These are phyloP conservation scores for Marasmius tenuissimus DNA, from an alignment of 1,284 basidiomycete genomes.

Conservation along the genomic window DNA sequence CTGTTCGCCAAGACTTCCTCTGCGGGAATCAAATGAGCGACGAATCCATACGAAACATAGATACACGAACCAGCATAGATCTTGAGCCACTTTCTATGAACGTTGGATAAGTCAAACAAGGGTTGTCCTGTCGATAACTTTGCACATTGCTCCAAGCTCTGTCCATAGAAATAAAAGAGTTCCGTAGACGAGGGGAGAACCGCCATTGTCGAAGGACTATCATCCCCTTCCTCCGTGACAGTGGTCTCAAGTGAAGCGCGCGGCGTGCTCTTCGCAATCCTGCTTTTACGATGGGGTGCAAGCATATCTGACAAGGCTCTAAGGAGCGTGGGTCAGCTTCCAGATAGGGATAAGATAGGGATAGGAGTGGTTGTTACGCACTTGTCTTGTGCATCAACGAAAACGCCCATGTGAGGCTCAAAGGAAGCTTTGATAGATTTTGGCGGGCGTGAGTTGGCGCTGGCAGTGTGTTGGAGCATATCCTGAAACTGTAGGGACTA, in stretches of 20 bases:
- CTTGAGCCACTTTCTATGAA: constrained; percentile 93
- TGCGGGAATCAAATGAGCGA: constrained; percentile 25
- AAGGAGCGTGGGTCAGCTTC: constrained; percentile 1
- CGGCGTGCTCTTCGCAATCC: constrained; percentile 39
- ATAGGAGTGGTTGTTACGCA: constrained; percentile 30
- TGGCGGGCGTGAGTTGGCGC: constrained; percentile 45
- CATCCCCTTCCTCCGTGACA: constrained; percentile 41
- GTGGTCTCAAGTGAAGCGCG: constrained; percentile 70
- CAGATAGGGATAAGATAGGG: neutral
- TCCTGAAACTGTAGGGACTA: constrained; percentile 49
- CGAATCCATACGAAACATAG: neutral
- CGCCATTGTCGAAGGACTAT: constrained; percentile 51
- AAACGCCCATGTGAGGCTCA: constrained; percentile 89
- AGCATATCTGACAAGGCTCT: constrained; percentile 84
- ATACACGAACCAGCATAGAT: constrained; percentile 83
- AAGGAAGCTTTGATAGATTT: constrained; percentile 85
- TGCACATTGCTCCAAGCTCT: constrained; percentile 92
- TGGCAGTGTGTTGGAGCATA: constrained; percentile 55
- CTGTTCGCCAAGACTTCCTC: constrained; percentile 83
- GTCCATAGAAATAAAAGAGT: constrained; percentile 96
- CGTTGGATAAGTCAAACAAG: constrained; percentile 72
- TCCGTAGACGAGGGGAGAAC: constrained; percentile 95
- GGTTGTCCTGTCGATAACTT: constrained; percentile 82
- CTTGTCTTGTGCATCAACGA: constrained; percentile 97
- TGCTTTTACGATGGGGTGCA: constrained; percentile 68